A percentile compares a stretch with the other conserved stretches of the same genome.
Evolutionary conservation across 257 asterid genomes (phyloP).

Genomic region (Capsicum chinense): DNA sequence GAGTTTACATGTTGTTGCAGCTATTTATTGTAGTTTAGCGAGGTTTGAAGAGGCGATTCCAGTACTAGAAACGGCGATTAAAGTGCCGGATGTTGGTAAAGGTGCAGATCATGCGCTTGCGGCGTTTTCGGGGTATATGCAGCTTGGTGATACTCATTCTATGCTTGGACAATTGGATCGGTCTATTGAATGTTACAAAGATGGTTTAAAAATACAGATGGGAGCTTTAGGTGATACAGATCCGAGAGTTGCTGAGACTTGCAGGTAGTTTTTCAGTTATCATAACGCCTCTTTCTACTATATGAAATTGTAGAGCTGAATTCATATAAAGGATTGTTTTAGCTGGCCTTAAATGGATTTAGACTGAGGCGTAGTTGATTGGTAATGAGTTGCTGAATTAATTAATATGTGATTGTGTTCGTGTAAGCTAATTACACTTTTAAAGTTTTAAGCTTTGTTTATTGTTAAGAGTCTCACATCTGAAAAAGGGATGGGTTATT

Average conservation of each 20-base stretch:
- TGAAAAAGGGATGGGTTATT: too few relatives aligned
- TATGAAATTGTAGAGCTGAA: background rate
- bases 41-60: conserved; percentile 92
- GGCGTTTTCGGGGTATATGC: conserved; percentile 90
- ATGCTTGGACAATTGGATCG: conserved; percentile 99
- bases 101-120: conserved; percentile 99
- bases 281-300: background rate
- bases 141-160: conserved; percentile 92
- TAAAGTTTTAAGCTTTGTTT: background rate
- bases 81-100: conserved; percentile 73
- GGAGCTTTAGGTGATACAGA: conserved; percentile 93
- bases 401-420: background rate
- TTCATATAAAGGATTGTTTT: background rate
- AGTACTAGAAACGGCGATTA: conserved; percentile 85
- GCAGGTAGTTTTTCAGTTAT: conserved; percentile 54
- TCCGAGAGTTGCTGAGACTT: conserved; percentile 94
- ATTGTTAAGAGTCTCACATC: too few relatives aligned
- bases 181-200: conserved; percentile 77
- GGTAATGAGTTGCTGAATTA: background rate
- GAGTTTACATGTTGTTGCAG: conserved; percentile 97
- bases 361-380: background rate
- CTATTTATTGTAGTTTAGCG: conserved; percentile 93
- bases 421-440: background rate
- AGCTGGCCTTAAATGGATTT: background rate
- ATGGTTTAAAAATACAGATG: conserved; percentile 91